These are phyloP conservation scores for Dactylellina drechsleri DNA, from an alignment of 2,329 filamentous ascomycete species.

Conservation along the genomic window DNA sequence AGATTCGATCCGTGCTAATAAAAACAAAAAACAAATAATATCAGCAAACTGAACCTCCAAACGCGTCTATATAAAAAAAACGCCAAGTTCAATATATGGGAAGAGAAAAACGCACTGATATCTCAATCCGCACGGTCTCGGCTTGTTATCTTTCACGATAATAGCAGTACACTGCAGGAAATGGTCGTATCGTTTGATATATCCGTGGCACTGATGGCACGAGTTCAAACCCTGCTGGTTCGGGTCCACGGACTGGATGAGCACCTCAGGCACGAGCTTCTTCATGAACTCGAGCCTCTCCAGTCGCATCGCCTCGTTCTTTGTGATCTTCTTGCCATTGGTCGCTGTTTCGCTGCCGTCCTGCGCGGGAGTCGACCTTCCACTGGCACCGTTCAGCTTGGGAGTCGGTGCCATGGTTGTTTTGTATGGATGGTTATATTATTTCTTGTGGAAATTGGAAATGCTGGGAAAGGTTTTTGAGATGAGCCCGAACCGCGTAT, in stretches of 20 bases:
- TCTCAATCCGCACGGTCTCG: slow-evolving; percentile 40
- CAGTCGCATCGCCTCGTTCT: slow-evolving; percentile 48
- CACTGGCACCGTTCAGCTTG: slow-evolving; percentile 44
- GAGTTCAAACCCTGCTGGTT: slow-evolving; percentile 51
- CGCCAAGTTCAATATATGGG: no score
- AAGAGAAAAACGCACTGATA: slow-evolving; percentile 42
- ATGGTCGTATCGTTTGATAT: slow-evolving; percentile 52
- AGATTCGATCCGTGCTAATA: slow-evolving; percentile 45
- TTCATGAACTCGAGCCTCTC: slow-evolving; percentile 50
- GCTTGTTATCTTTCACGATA: slow-evolving; percentile 51
- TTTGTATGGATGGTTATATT: background rate
- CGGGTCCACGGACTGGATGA: slow-evolving; percentile 47
- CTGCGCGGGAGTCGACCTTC: slow-evolving; percentile 34
- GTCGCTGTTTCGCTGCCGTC: slow-evolving; percentile 42
- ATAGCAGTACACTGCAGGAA: slow-evolving; percentile 51
- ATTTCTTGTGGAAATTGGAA: background rate
- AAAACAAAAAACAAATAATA: background rate
- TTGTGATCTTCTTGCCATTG: slow-evolving; percentile 51
- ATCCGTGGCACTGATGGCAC: slow-evolving; percentile 48
- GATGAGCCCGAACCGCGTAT: no score
- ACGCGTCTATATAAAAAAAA: slow-evolving; percentile 26
- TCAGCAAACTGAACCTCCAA: slow-evolving; percentile 4
- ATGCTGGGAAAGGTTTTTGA: background rate
- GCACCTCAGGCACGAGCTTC: slow-evolving; percentile 45
- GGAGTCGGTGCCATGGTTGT: slow-evolving; percentile 44